These are phyloP conservation scores for Oenanthe sinensis DNA, from an alignment of 129 eudicot species.

Conservation along the genomic window DNA sequence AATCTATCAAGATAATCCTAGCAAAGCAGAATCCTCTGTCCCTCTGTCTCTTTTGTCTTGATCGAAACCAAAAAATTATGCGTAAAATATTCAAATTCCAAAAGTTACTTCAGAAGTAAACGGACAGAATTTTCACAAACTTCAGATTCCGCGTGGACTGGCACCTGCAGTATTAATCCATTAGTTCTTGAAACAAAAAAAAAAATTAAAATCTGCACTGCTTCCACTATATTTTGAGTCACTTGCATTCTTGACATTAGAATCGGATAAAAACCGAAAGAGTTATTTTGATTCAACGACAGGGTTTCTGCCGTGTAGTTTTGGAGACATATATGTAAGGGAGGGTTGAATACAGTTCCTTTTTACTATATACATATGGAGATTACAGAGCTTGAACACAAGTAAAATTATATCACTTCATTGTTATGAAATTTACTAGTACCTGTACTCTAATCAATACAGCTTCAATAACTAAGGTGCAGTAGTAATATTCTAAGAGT, in stretches of 20 bases:
- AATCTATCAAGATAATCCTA: conserved; percentile 15
- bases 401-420: background rate
- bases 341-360: background rate
- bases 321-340: background rate
- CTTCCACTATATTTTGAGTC: background rate
- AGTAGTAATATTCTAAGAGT: background rate
- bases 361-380: background rate
- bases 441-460: background rate
- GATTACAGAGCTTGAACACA: background rate
- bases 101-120: background rate
- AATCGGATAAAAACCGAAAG: background rate
- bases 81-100: background rate
- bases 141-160: background rate
- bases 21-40: conserved; percentile 2
- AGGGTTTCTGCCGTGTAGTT: background rate
- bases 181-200: background rate
- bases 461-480: background rate
- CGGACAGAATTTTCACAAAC: background rate
- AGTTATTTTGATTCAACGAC: background rate
- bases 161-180: background rate
- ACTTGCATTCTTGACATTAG: background rate
- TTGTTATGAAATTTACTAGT: background rate
- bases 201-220: background rate
- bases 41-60: background rate
- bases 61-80: background rate